A percentile compares a stretch with the other conserved stretches of the same genome.
Conservation (phyloP, 208 protist genomes). For the Vickermania spadyakhi region DNA sequence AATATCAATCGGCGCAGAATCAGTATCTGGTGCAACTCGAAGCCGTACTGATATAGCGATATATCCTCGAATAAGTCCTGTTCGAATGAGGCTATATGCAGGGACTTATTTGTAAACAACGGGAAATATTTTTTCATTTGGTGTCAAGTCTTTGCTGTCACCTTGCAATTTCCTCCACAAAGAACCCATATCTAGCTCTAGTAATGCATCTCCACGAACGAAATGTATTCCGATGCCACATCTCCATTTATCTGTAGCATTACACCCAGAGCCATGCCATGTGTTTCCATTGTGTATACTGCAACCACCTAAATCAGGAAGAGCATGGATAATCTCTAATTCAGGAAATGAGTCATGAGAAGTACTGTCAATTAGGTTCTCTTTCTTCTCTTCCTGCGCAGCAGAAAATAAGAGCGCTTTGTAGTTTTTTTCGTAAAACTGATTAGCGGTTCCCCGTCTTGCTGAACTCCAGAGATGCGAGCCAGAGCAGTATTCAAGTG, state of each 20-base stretch:
- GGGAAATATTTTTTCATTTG: background rate
- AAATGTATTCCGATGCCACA: background rate
- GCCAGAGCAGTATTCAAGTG: conserved; percentile 33
- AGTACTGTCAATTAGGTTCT: background rate
- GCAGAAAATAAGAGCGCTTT: conserved; percentile 17
- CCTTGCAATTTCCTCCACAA: background rate
- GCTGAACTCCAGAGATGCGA: conserved; percentile 18
- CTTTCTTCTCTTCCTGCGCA: conserved; percentile 12
- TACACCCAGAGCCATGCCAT: background rate
- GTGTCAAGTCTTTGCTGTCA: background rate
- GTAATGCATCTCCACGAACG: background rate
- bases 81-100: too few relatives aligned
- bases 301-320: background rate
- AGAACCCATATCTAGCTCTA: background rate
- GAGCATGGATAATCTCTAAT: background rate
- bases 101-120: too few relatives aligned
- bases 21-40: too few relatives aligned
- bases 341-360: too few relatives aligned
- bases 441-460: conserved; percentile 22
- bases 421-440: conserved; percentile 36
- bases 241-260: background rate
- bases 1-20: too few relatives aligned
- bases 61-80: too few relatives aligned
- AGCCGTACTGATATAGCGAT: too few relatives aligned
- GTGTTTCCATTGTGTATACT: background rate